Percentiles rank a stretch among this genome's conserved stretches.
phyloP scores from a whole-genome alignment of 1,139 yeast species.

The Blastobotrys apis region DNA sequence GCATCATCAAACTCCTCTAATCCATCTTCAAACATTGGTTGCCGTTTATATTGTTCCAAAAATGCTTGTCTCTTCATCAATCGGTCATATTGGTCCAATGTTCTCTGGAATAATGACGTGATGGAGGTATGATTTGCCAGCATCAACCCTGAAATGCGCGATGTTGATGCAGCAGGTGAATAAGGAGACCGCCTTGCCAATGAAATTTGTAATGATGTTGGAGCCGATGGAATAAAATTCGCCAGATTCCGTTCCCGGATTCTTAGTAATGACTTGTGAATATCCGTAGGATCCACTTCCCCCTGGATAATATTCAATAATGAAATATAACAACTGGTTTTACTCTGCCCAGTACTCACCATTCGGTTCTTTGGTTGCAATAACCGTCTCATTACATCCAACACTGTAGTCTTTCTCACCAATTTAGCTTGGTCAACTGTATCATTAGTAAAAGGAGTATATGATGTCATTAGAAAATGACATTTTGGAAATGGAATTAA shows the following conservation, averaged over 20 bases:
- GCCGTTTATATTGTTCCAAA: constrained; percentile 66
- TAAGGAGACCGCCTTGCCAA: constrained; percentile 72
- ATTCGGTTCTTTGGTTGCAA: constrained; percentile 75
- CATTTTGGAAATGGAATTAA: constrained; percentile 85
- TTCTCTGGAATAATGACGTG: constrained; percentile 57
- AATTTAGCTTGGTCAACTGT: constrained; percentile 55
- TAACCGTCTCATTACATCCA: constrained; percentile 79
- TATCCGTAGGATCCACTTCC: constrained; percentile 62
- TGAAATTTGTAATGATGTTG: constrained; percentile 75
- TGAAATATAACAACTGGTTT: constrained; percentile 53
- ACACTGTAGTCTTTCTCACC: constrained; percentile 69
- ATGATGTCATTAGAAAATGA: constrained; percentile 81
- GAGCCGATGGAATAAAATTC: constrained; percentile 82
- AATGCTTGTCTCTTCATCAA: constrained; percentile 81
- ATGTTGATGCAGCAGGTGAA: constrained; percentile 27
- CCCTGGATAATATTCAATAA: constrained; percentile 78
- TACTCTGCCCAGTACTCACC: constrained; percentile 46
- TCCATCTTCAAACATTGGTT: constrained; percentile 55
- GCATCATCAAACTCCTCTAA: constrained; percentile 78
- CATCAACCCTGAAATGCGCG: constrained; percentile 58
- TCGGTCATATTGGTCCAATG: constrained; percentile 72
- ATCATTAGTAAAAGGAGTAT: constrained; percentile 77
- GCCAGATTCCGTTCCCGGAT: constrained; percentile 65
- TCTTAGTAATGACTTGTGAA: constrained; percentile 72
- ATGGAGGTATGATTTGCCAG: constrained; percentile 75